Evolutionary conservation across 2,329 filamentous ascomycete genomes (phyloP), one percentile per base, ranked within the genome.

Genomic region (Domatiomyces globalis): DNA sequence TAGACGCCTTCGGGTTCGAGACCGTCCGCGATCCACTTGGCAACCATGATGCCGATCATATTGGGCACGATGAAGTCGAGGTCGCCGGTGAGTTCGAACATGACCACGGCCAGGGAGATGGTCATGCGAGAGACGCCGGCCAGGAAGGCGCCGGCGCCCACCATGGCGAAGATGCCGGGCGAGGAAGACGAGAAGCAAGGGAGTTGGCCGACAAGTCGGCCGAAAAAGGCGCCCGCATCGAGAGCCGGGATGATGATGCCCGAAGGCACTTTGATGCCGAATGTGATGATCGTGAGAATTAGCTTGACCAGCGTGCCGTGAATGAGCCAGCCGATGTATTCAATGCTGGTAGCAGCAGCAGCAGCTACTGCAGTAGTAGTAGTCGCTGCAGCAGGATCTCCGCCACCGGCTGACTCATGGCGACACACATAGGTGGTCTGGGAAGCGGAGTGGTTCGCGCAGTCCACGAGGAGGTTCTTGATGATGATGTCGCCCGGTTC

Each of bases 161-260:
- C 76, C 73, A 80, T 78, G 50, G 77, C 77, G 61, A 79, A 79
- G 49, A 80, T 78, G 2, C 77, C 76, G 0, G 78, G 76, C 1
- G 74, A 75, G 6, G 63, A 61, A 0, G 63, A 60, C 15, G 55
- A 88, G 0, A 90, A 81, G 20, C 59, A 59, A 18, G 73, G 63
- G 12, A 61, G 59, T 58, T 75, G 64, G 54, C 72, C 77, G 1
- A 79, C 58, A 2, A 80, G 66, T 2, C 77, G 70, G 2, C 78
- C 77, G 54, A 79, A 80, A 27, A 80, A 68, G 0, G 76, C 77
- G 12, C 77, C 78, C 2, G 72, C 76, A 52, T 77, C 75, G 2
- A 80, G 68, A 1, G 77, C 72, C 0, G 78, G 78, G 49, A 81
- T 79, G 61, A 80, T 80, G 51, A 80, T 74, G 1, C 78, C 78